These are phyloP conservation scores for Torulaspora pretoriensis DNA, from an alignment of 1,139 yeast species.

Conservation along the genomic window DNA sequence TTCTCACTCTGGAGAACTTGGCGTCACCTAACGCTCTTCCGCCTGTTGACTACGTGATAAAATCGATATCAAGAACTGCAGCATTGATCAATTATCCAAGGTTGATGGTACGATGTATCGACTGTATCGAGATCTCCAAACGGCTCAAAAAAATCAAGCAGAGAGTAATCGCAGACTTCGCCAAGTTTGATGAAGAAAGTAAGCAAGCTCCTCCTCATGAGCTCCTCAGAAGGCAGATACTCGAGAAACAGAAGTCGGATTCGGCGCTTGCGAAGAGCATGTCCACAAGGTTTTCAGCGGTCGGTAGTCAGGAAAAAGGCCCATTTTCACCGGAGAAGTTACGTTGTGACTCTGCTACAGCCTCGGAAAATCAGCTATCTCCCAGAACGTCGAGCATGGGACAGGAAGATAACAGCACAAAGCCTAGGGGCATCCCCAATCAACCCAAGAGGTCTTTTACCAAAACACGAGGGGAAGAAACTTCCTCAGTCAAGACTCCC, in stretches of 20 bases:
- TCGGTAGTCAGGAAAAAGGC: not conserved
- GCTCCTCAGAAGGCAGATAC: constrained; percentile 8
- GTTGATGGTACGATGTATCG: constrained; percentile 56
- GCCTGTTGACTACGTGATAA: constrained; percentile 53
- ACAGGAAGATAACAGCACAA: constrained; percentile 8
- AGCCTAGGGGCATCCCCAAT: constrained; percentile 3
- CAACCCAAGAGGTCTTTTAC: constrained; percentile 8
- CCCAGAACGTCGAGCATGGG: constrained; percentile 8
- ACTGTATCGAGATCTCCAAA: constrained; percentile 55
- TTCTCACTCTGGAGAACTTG: constrained; percentile 47
- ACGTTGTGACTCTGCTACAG: constrained; percentile 7
- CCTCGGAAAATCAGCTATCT: constrained; percentile 6
- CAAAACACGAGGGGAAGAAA: constrained; percentile 11
- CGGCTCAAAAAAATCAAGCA: constrained; percentile 40
- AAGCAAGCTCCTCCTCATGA: constrained; percentile 7
- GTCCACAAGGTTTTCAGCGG: constrained; percentile 11
- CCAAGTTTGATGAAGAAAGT: constrained; percentile 17
- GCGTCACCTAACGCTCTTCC: constrained; percentile 50
- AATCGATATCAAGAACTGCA: constrained; percentile 56
- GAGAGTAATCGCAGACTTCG: constrained; percentile 22
- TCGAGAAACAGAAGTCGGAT: constrained; percentile 14
- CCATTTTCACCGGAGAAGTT: constrained; percentile 6
- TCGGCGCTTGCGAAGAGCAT: constrained; percentile 11
- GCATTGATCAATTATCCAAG: constrained; percentile 61
- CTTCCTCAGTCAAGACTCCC: constrained; percentile 11